Percentiles rank a stretch among this genome's conserved stretches.
Evolutionary conservation across 345 rosid species (phyloP).

Genomic region (Populus pruinosa): DNA sequence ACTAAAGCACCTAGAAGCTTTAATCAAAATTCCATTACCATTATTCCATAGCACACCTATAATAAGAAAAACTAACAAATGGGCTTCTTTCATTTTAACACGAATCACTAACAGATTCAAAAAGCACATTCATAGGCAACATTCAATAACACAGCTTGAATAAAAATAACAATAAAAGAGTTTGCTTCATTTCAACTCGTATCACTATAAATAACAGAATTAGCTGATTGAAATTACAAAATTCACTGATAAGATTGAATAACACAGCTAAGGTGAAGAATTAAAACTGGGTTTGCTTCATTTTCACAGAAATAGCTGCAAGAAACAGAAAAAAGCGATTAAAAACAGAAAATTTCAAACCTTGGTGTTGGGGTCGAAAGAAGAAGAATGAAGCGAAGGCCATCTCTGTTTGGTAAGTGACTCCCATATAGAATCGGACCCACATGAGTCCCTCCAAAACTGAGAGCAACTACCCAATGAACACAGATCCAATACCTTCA

Average conservation of each 20-base stretch:
- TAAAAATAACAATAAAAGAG: too few relatives aligned
- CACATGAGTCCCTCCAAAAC: conserved; percentile 63
- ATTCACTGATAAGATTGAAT: background rate
- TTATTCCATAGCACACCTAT: too few relatives aligned
- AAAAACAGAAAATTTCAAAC: conserved; percentile 3
- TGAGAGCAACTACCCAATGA: conserved; percentile 62
- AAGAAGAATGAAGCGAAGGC: conserved; percentile 40
- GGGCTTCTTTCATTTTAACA: too few relatives aligned
- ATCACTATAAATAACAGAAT: too few relatives aligned
- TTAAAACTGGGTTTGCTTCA: background rate
- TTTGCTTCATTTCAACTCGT: too few relatives aligned
- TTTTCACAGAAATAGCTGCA: background rate
- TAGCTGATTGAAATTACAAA: too few relatives aligned
- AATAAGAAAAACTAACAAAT: too few relatives aligned
- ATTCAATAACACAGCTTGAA: too few relatives aligned
- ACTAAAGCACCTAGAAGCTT: too few relatives aligned
- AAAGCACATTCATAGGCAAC: too few relatives aligned
- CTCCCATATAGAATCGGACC: conserved; percentile 68
- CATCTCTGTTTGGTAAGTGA: conserved; percentile 53
- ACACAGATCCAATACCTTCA: conserved; percentile 56
- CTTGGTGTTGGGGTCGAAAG: background rate
- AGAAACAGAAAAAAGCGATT: background rate
- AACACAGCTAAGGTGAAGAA: background rate
- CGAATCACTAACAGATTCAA: too few relatives aligned
- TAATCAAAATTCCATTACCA: too few relatives aligned